A percentile compares a stretch with the other conserved stretches of the same genome.
Evolutionary conservation across 768 basidiomycete genomes (phyloP).

Genomic region (Tylopilus subfusipes): DNA sequence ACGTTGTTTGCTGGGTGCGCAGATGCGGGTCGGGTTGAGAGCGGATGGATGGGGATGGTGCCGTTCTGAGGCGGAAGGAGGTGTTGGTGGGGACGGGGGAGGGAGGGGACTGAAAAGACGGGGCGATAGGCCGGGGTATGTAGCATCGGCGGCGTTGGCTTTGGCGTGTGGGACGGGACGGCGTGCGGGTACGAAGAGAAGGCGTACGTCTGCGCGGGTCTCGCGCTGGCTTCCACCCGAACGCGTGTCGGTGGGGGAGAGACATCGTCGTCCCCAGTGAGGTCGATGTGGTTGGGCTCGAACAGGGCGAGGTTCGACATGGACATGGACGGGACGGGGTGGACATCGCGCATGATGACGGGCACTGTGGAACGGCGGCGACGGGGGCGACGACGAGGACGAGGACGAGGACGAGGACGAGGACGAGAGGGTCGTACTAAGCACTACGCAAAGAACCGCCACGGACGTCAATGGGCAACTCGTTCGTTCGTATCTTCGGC

Average conservation of each 20-base stretch:
- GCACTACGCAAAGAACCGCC: constrained; percentile 19
- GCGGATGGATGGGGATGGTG: constrained; percentile 21
- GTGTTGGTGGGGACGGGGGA: constrained; percentile 20
- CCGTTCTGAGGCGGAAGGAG: constrained; percentile 24
- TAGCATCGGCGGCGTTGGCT: constrained; percentile 20
- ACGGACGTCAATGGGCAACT: constrained; percentile 13
- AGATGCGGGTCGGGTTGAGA: constrained; percentile 19
- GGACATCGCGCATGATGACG: constrained; percentile 27
- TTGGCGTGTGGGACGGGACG: constrained; percentile 26
- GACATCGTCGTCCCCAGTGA: constrained; percentile 68
- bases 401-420: constrained; percentile 2
- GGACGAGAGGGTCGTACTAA: background rate
- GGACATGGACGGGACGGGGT: constrained; percentile 32
- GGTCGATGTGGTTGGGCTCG: constrained; percentile 60
- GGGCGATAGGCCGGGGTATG: constrained; percentile 42
- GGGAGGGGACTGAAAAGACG: constrained; percentile 46
- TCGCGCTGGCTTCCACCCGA: constrained; percentile 37
- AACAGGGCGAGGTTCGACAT: constrained; percentile 35
- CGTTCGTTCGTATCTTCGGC: constrained; percentile 26
- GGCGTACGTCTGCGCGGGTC: constrained; percentile 34
- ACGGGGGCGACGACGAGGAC: background rate
- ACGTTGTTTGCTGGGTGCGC: constrained; percentile 45
- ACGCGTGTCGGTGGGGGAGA: constrained; percentile 25
- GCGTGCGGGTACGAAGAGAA: constrained; percentile 23
- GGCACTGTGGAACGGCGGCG: background rate